Evolutionary conservation across 306 rosid genomes (phyloP), one percentile per base, ranked within the genome.

Genomic region (Fagus crenata): DNA sequence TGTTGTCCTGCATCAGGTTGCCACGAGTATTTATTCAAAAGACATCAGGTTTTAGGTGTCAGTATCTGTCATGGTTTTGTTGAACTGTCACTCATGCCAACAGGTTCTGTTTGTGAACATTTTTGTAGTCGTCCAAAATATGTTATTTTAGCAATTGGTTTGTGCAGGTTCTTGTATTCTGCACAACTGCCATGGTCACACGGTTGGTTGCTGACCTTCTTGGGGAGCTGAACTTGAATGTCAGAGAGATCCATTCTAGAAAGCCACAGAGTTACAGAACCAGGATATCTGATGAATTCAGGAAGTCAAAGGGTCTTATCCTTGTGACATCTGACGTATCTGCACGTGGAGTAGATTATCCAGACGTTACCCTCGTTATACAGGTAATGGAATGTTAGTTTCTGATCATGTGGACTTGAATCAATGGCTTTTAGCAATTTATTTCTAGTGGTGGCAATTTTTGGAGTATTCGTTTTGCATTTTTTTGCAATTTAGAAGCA

Each of bases 281-380:
- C 72, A 84, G 88, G 82, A 90, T 95, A 73, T 95, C 99, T 33
- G 97, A 95, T 41, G 99, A 95, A 80, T 95, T 95, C 65, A 84
- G 99, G 77, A 92, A 89, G 86, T 95, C 99, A 60, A 95, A 92
- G 85, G 91, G 96, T 70, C 89, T 92, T 73, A 92, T 91, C 79
- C 89, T 95, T 61, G 97, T 95, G 37, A 95, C 99, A 40, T 95
- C 99, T 7, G 99, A 95, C 75, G 97, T 95, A 15, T 95, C 99
- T 43, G 99, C 99, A 36, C 97, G 99, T 1, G 97, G 99, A 71
- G 99, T 95, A 71, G 99, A 95, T 83, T 95, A 95, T 85, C 99
- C 97, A 32, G 97, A 92, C 75, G 99, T 95, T 68, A 84, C 96
- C 49, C 96, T 95, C 74, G 99, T 95, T 40, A 68, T 95, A 78